A percentile compares a stretch with the other conserved stretches of the same genome.
Evolutionary conservation across 352 stramenopile genomes (phyloP).

Genomic region (Phytophthora ramorum): DNA sequence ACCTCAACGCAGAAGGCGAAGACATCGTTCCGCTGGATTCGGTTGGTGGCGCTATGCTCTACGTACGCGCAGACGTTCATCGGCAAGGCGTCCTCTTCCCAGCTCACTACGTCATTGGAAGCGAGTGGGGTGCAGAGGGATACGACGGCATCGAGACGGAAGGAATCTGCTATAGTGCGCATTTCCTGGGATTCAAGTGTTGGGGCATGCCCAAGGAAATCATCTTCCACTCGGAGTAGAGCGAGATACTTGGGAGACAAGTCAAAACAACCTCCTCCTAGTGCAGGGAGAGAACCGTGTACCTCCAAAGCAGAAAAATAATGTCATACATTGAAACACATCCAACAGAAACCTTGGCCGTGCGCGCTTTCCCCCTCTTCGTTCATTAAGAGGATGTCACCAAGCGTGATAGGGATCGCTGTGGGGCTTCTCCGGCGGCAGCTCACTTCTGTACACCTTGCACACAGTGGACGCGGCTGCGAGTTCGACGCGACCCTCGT

Average conservation of each 20-base stretch:
- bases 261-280: neutral
- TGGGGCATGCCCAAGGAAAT: conserved; percentile 46
- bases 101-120: conserved; percentile 41
- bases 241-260: no score
- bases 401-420: no score
- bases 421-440: no score
- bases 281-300: conserved; percentile 14
- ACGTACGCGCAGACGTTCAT: conserved; percentile 47
- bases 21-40: conserved; percentile 36
- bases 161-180: conserved; percentile 44
- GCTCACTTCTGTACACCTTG: no score
- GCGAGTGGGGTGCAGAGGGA: conserved; percentile 36
- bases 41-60: conserved; percentile 50
- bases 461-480: no score
- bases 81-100: conserved; percentile 46
- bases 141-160: conserved; percentile 57
- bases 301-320: conserved; percentile 1
- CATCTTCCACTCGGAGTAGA: conserved; percentile 21
- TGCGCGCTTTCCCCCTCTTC: no score
- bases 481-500: no score
- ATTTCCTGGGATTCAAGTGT: conserved; percentile 49
- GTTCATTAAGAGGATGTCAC: no score
- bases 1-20: neutral
- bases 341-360: no score
- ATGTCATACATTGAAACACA: no score